A percentile compares a stretch with the other conserved stretches of the same genome.
Evolutionary conservation across 371 early-diverging fungal species (phyloP).

Genomic region (Nosema muscidifuracis): DNA sequence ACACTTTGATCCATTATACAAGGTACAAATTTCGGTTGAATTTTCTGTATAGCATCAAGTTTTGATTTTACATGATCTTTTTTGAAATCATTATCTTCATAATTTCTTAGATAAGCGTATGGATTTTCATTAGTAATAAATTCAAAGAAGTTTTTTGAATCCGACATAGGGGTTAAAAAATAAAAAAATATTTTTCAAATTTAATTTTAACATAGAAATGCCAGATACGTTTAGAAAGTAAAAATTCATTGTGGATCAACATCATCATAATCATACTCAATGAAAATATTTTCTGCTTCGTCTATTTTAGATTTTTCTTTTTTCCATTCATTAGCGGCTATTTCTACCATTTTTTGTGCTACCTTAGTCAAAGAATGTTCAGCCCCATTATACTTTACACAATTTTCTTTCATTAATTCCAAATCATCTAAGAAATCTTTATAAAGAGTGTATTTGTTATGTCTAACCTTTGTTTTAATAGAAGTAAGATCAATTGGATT

Average conservation of each 20-base stretch:
- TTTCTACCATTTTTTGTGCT: constrained; percentile 52
- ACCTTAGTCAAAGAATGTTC: constrained; percentile 63
- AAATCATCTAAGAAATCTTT: constrained; percentile 58
- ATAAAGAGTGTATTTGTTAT: constrained; percentile 53
- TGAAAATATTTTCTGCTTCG: constrained; percentile 30
- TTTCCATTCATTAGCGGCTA: not conserved
- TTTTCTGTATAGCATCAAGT: constrained; percentile 41
- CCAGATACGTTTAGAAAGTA: not conserved
- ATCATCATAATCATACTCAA: constrained; percentile 16
- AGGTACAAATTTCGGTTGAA: constrained; percentile 46
- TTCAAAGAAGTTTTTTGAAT: constrained; percentile 31
- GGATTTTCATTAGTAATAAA: constrained; percentile 56
- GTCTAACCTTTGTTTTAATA: constrained; percentile 59
- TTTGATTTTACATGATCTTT: constrained; percentile 21
- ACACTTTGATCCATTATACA: constrained; percentile 20
- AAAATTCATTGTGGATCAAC: not conserved
- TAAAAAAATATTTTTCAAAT: constrained; percentile 2
- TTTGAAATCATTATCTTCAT: constrained; percentile 21
- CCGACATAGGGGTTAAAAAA: constrained; percentile 15
- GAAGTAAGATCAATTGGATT: constrained; percentile 62
- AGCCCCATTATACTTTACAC: constrained; percentile 61
- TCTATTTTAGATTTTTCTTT: constrained; percentile 18
- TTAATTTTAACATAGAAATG: no score
- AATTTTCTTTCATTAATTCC: constrained; percentile 60
- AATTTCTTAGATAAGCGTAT: constrained; percentile 43